phyloP scores from a whole-genome alignment of 768 basidiomycete genomes.

The Boletus rubroflammeus region DNA sequence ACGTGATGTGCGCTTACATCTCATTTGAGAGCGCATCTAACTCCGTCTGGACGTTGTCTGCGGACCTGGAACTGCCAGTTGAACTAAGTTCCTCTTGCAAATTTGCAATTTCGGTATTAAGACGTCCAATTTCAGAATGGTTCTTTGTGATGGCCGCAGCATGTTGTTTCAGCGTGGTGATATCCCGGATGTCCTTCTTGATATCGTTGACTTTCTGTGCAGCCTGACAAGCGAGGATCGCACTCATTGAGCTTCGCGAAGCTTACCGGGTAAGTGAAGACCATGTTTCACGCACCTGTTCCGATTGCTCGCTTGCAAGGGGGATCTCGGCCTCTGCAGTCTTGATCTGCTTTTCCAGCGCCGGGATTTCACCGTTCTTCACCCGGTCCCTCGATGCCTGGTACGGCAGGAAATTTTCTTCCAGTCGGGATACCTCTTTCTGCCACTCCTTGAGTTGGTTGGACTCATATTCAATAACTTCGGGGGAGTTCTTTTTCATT shows the following conservation, averaged over 20 bases:
- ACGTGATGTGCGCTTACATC: slow-evolving; percentile 48
- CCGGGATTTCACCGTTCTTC: slow-evolving; percentile 59
- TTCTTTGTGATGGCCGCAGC: slow-evolving; percentile 56
- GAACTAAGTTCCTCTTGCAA: slow-evolving; percentile 67
- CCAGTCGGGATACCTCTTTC: slow-evolving; percentile 50
- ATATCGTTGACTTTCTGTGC: slow-evolving; percentile 47
- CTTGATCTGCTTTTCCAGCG: slow-evolving; percentile 58
- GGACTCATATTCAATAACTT: slow-evolving; percentile 37
- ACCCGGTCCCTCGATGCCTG: slow-evolving; percentile 55
- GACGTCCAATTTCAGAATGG: slow-evolving; percentile 53
- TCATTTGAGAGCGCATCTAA: slow-evolving; percentile 58
- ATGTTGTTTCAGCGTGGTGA: slow-evolving; percentile 57
- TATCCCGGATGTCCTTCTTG: slow-evolving; percentile 59
- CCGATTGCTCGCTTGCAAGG: slow-evolving; percentile 46
- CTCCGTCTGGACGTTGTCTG: slow-evolving; percentile 81
- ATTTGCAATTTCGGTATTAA: slow-evolving; percentile 56
- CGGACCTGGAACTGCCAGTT: slow-evolving; percentile 76
- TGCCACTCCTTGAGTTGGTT: slow-evolving; percentile 54
- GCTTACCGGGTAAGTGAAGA: background rate
- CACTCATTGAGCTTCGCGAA: background rate
- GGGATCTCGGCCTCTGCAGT: slow-evolving; percentile 55
- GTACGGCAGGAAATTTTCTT: slow-evolving; percentile 54
- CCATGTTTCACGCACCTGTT: slow-evolving; percentile 48
- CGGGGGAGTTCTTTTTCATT: slow-evolving; percentile 54
- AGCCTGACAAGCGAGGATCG: slow-evolving; percentile 37